Evolutionary conservation across 257 asterid species (phyloP), one percentile per base, ranked within the genome.

Genomic region (Solanum lycopersicoides): DNA sequence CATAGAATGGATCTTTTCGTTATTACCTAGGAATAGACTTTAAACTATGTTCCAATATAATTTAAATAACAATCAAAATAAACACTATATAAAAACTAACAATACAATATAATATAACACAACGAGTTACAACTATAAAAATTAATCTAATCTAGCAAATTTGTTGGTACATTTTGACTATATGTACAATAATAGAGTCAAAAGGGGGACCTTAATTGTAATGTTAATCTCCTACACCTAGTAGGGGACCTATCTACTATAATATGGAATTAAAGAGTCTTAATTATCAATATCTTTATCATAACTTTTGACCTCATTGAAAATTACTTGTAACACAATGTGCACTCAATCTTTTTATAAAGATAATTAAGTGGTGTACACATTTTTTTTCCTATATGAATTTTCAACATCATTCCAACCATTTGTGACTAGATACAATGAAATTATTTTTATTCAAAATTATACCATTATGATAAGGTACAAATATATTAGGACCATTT

Each of bases 181-280:
- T 47, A 16, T 80, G 12, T 16, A 30, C 85, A 37, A 37, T 37
- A 83, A 12, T 83, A 42, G 25, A 83, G 73, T 83, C 74, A 83
- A 83, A 71, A 53, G 34, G 20, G 88, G 88, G 88, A 83, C 69
- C 83, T 82, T 84, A 56, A 69, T 72, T 34, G 86, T 63, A 39
- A 76, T 45, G 72, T 59, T 83, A 86, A 45, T 34, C 59, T n/a
- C 76, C 37, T 28, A 56, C 44, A n/a, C 76, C 37, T 50, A 72
- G 41, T 88, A 83, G 90, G 89, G 89, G 91, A 89, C 91, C 89
- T 83, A 25, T 86, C 85, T 82, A 86, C 82, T 69, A 65, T 28
- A 71, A 66, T 80, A 41, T 37, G 44, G 42, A 68, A 79, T 68
- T 59, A 28, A 83, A 66, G 86, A 34, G 25, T 83, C 60, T n/a